Evolutionary conservation across 1,139 yeast genomes (phyloP).

Genomic region (Yamadazyma kanchanaburiensis): DNA sequence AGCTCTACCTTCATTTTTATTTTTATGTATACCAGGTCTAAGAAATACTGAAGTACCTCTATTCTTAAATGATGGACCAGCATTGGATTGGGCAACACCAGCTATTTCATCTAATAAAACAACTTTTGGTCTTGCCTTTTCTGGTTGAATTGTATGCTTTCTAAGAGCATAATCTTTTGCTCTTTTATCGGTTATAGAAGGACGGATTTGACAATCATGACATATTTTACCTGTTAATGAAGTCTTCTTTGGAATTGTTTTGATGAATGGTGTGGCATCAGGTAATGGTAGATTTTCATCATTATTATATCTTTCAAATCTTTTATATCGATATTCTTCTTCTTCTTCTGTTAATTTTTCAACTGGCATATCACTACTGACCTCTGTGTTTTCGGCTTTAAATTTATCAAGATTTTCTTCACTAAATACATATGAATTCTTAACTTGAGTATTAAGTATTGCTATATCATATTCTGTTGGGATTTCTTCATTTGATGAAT

Average conservation of each 20-base stretch:
- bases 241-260: constrained; percentile 83
- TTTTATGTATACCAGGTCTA: constrained; percentile 32
- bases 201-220: constrained; percentile 89
- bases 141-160: constrained; percentile 48
- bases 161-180: constrained; percentile 48
- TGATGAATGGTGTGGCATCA: constrained; percentile 65
- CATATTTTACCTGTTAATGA: constrained; percentile 82
- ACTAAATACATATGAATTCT: constrained; percentile 84
- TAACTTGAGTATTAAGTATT: constrained; percentile 73
- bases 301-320: constrained; percentile 7
- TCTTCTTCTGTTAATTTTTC: constrained; percentile 14
- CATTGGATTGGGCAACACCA: constrained; percentile 81
- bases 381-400: constrained; percentile 39
- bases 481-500: constrained; percentile 36
- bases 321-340: constrained; percentile 8
- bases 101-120: constrained; percentile 79
- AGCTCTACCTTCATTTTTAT: constrained; percentile 75
- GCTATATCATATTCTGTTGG: constrained; percentile 85
- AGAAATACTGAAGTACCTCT: constrained; percentile 61
- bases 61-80: constrained; percentile 78
- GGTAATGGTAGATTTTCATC: constrained; percentile 21
- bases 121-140: constrained; percentile 62
- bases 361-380: constrained; percentile 13
- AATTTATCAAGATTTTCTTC: constrained; percentile 78
- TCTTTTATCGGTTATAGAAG: constrained; percentile 68